phyloP scores from a whole-genome alignment of 495 filamentous ascomycete species.

The Chlorociboria aeruginascens region DNA sequence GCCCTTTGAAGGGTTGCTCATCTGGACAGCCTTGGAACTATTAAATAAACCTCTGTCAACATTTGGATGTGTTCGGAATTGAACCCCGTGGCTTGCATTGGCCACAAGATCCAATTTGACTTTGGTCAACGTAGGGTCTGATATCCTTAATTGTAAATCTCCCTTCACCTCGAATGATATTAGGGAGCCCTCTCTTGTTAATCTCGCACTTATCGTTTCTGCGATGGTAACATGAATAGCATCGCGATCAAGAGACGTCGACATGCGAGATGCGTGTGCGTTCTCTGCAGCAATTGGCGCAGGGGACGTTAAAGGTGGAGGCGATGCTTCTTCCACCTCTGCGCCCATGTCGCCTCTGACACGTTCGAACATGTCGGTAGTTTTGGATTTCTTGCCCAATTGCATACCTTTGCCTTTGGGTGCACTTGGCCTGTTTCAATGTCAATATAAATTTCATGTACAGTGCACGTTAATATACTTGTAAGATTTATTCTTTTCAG shows the following conservation, averaged over 20 bases:
- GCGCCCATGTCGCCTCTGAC: conserved; percentile 81
- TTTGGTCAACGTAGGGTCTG: conserved; percentile 76
- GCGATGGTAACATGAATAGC: conserved; percentile 77
- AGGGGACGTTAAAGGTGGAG: conserved; percentile 62
- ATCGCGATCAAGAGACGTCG: conserved; percentile 58
- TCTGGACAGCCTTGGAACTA: conserved; percentile 65
- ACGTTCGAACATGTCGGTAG: conserved; percentile 89
- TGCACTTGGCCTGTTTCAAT: conserved; percentile 39
- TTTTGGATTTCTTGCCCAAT: conserved; percentile 94
- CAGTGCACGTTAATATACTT: conserved; percentile 20
- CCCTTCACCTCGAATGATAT: conserved; percentile 81
- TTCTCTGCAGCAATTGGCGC: conserved; percentile 43
- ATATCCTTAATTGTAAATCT: conserved; percentile 78
- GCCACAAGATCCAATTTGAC: conserved; percentile 71
- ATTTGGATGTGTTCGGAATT: conserved; percentile 90
- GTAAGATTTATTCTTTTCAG: conserved; percentile 84
- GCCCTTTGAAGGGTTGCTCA: conserved; percentile 69
- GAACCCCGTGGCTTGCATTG: conserved; percentile 61
- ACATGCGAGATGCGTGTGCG: conserved; percentile 38
- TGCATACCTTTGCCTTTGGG: conserved; percentile 96
- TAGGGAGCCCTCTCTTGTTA: conserved; percentile 73
- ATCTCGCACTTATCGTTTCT: conserved; percentile 75
- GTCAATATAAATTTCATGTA: conserved; percentile 20
- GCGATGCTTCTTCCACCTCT: conserved; percentile 60
- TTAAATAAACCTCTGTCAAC: conserved; percentile 81